Percentiles rank a stretch among this genome's conserved stretches.
phyloP scores from a whole-genome alignment of 345 rosid genomes.

The Acer yangbiense region DNA sequence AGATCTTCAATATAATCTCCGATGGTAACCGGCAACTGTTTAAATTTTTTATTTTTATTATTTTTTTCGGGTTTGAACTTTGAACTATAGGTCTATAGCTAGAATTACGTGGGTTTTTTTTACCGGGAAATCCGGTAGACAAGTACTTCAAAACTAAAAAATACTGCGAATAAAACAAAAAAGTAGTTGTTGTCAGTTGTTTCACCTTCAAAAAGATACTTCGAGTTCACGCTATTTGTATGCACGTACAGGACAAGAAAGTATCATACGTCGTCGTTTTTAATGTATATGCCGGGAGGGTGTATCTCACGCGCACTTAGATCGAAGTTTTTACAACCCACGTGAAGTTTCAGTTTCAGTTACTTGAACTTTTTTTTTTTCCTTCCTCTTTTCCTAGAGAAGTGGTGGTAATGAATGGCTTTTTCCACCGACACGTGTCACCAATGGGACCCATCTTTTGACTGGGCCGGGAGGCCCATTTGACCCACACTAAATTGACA shows the following conservation, averaged over 20 bases:
- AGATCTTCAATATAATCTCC: not conserved
- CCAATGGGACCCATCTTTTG: not conserved
- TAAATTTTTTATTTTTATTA: too few relatives aligned
- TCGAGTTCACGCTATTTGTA: not conserved
- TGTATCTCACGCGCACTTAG: not conserved
- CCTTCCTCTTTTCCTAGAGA: not conserved
- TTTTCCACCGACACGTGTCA: conserved; percentile 19
- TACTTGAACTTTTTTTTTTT: not conserved
- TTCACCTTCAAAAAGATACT: not conserved
- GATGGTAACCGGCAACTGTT: not conserved
- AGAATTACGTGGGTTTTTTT: not conserved
- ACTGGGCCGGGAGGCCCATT: not conserved
- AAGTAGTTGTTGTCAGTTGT: conserved; percentile 30
- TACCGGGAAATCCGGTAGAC: conserved; percentile 15
- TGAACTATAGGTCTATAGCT: too few relatives aligned
- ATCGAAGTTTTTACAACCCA: not conserved
- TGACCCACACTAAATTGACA: too few relatives aligned
- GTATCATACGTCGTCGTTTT: not conserved
- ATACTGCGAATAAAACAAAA: conserved; percentile 22
- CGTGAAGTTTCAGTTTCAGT: conserved; percentile 9
- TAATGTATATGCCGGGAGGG: accelerated
- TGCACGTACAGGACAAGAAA: not conserved
- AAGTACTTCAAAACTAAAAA: not conserved
- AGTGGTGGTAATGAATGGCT: not conserved
- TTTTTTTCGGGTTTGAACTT: too few relatives aligned